Conservation (phyloP, 1,284 basidiomycete species). For the Ustilago cynodontis region DNA sequence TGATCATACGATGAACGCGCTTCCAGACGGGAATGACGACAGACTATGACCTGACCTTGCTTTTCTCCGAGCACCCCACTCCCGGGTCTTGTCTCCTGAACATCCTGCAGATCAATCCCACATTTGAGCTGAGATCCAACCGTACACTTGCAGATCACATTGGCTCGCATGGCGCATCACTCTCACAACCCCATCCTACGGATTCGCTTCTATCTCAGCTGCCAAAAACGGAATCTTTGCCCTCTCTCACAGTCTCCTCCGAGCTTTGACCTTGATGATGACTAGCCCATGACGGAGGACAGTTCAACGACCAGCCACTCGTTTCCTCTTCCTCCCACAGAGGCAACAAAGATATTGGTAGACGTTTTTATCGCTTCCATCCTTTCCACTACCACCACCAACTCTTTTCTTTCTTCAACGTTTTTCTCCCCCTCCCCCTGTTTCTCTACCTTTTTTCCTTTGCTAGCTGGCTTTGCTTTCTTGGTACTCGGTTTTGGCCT, state of each 20-base stretch:
- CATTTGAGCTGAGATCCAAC: conserved; percentile 2
- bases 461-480: conserved; percentile 22
- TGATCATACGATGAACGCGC: not conserved
- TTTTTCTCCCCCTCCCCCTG: conserved; percentile 1
- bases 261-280: not conserved
- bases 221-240: conserved; percentile 8
- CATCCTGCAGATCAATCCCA: not conserved
- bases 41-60: not conserved
- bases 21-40: not conserved
- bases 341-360: not conserved
- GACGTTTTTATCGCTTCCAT: not conserved
- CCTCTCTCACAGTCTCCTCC: too few relatives aligned
- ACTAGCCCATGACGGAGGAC: not conserved
- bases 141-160: conserved; percentile 8
- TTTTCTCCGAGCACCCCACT: not conserved
- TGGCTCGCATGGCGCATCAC: conserved; percentile 25
- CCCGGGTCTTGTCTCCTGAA: not conserved
- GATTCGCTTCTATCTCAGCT: not conserved
- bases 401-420: conserved; percentile 4
- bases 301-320: conserved; percentile 13
- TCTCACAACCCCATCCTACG: not conserved
- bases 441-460: conserved; percentile 17
- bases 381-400: conserved; percentile 38
- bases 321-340: not conserved
- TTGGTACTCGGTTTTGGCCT: not conserved